Evolutionary conservation across 225 moss, liverwort and hornwort species (phyloP).

Genomic region (Sphagnum contortum): DNA sequence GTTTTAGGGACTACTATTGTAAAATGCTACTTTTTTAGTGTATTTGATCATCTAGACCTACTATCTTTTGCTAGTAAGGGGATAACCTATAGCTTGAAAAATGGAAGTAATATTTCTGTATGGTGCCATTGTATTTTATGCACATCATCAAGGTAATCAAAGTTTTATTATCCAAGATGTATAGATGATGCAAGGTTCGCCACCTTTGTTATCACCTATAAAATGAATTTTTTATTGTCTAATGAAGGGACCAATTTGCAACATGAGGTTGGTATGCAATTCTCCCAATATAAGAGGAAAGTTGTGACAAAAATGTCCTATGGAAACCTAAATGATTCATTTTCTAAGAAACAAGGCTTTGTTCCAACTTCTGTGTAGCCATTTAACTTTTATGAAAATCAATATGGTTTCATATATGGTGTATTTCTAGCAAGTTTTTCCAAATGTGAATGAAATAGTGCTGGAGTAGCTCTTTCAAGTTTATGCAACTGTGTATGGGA

Average conservation of each 20-base stretch:
- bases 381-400: background rate
- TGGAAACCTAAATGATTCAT: background rate
- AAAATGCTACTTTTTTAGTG: no score
- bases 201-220: conserved; percentile 71
- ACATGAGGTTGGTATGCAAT: conserved; percentile 59
- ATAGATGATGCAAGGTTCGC: conserved; percentile 43
- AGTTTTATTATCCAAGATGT: background rate
- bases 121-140: no score
- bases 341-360: background rate
- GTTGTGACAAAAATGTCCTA: background rate
- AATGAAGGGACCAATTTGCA: conserved; percentile 71
- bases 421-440: conserved; percentile 60
- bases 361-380: background rate
- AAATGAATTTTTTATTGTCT: conserved; percentile 97
- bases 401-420: background rate
- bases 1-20: no score
- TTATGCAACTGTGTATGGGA: conserved; percentile 85
- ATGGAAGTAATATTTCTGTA: no score
- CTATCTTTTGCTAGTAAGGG: no score
- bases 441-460: conserved; percentile 75
- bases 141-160: no score
- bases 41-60: no score
- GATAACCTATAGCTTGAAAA: background rate
- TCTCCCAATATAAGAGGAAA: background rate
- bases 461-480: conserved; percentile 87